phyloP scores from a whole-genome alignment of 306 rosid species.

The Prunus dulcis region DNA sequence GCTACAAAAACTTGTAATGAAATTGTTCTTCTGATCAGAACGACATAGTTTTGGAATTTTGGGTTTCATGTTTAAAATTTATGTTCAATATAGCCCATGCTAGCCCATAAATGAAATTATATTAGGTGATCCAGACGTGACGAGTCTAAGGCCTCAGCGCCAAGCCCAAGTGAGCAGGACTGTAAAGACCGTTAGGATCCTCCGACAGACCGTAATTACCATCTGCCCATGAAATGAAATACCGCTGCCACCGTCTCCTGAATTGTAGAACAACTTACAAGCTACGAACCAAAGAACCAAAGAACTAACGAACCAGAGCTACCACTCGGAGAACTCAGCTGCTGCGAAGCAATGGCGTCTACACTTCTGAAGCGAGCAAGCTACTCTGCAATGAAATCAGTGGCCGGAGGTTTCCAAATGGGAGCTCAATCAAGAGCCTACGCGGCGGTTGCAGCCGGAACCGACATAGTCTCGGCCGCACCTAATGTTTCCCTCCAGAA shows the following conservation, averaged over 20 bases:
- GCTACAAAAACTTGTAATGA: no score
- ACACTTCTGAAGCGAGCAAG: slow-evolving; percentile 44
- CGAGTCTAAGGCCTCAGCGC: no score
- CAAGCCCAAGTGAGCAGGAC: neutral
- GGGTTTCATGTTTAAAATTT: no score
- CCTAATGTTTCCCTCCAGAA: slow-evolving; percentile 79
- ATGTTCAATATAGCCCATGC: no score
- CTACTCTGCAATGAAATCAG: slow-evolving; percentile 40
- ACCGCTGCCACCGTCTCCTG: neutral
- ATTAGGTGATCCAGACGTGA: neutral
- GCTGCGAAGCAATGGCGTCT: slow-evolving; percentile 54
- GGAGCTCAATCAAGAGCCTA: slow-evolving; percentile 43
- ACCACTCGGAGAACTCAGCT: neutral
- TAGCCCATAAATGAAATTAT: neutral
- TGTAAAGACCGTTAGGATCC: neutral
- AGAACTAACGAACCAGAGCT: no score
- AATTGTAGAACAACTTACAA: neutral
- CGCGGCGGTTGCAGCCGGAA: slow-evolving; percentile 59
- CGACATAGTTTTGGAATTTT: no score
- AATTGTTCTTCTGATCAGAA: no score
- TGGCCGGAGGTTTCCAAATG: slow-evolving; percentile 26
- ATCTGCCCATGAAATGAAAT: neutral
- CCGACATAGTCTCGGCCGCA: slow-evolving; percentile 68
- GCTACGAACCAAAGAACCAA: neutral
- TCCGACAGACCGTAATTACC: neutral